These are phyloP conservation scores for Tulasnella sp. DNA, from an alignment of 768 basidiomycete species.

Conservation along the genomic window DNA sequence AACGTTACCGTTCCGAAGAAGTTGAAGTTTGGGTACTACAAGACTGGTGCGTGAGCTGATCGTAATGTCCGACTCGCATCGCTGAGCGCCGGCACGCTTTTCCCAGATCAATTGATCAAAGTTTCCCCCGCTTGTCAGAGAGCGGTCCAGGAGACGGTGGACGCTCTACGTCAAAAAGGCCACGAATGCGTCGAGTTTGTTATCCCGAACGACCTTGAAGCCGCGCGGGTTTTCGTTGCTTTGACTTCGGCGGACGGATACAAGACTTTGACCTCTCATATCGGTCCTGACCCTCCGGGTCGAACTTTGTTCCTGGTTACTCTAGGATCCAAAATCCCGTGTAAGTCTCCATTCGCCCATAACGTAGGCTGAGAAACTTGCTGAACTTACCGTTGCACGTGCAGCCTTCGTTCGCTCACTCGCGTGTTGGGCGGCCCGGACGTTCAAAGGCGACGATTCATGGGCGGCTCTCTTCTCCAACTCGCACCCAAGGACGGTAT, in stretches of 20 bases:
- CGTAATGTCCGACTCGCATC: background rate
- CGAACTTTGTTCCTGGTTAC: constrained; percentile 31
- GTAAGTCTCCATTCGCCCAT: background rate
- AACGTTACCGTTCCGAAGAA: constrained; percentile 47
- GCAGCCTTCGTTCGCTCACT: constrained; percentile 7
- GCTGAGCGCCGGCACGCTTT: background rate
- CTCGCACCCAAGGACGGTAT: constrained; percentile 21
- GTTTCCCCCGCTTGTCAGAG: constrained; percentile 64
- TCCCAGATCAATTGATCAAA: constrained; percentile 49
- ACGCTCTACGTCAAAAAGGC: constrained; percentile 55
- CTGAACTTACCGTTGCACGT: background rate
- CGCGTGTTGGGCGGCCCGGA: background rate
- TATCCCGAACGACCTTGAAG: constrained; percentile 40
- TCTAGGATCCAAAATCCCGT: constrained; percentile 30
- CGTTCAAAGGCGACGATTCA: constrained; percentile 27
- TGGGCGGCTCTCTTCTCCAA: constrained; percentile 27
- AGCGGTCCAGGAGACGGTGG: constrained; percentile 65
- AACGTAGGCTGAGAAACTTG: background rate
- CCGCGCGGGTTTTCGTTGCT: constrained; percentile 54
- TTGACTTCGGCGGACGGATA: constrained; percentile 69
- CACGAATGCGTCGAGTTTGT: constrained; percentile 74
- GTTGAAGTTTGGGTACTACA: constrained; percentile 69
- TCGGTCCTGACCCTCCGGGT: constrained; percentile 57
- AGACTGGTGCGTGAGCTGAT: constrained; percentile 25
- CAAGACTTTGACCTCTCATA: constrained; percentile 52